These are phyloP conservation scores for Aspergillus ostianus DNA, from an alignment of 495 filamentous ascomycete genomes.

Conservation along the genomic window DNA sequence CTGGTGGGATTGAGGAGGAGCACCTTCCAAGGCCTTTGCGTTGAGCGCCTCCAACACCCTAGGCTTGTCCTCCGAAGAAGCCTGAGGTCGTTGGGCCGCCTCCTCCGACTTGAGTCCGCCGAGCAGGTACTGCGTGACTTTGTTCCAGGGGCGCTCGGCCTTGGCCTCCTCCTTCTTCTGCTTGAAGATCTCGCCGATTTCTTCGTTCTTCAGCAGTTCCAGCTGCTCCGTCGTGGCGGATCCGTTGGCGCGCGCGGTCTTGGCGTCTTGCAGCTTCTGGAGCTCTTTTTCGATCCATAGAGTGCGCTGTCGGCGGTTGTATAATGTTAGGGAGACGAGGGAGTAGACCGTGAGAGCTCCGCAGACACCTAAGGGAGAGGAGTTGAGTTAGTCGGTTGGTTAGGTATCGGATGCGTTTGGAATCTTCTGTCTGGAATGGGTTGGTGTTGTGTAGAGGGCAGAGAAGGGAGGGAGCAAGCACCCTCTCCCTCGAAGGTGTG, in stretches of 20 bases:
- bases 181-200: slow-evolving; percentile 48
- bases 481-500: background rate
- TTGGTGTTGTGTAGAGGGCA: too few relatives aligned
- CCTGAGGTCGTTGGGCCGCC: slow-evolving; percentile 14
- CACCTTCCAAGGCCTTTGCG: slow-evolving; percentile 27
- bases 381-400: background rate
- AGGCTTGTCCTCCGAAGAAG: slow-evolving; percentile 20
- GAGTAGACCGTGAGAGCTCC: slow-evolving; percentile 76
- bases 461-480: background rate
- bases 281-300: slow-evolving; percentile 66
- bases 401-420: background rate
- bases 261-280: slow-evolving; percentile 56
- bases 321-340: slow-evolving; percentile 78
- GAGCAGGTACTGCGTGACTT: slow-evolving; percentile 41
- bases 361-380: slow-evolving; percentile 56
- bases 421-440: background rate
- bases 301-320: slow-evolving; percentile 71
- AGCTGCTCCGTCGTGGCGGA: slow-evolving; percentile 54
- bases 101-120: slow-evolving; percentile 52
- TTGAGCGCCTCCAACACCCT: slow-evolving; percentile 42
- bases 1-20: too few relatives aligned
- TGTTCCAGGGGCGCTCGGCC: slow-evolving; percentile 44
- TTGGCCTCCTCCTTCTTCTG: slow-evolving; percentile 45
- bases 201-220: slow-evolving; percentile 58
- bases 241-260: slow-evolving; percentile 58